These are phyloP conservation scores for Nakazawaea ishiwadae DNA, from an alignment of 805 yeast genomes.

Conservation along the genomic window DNA sequence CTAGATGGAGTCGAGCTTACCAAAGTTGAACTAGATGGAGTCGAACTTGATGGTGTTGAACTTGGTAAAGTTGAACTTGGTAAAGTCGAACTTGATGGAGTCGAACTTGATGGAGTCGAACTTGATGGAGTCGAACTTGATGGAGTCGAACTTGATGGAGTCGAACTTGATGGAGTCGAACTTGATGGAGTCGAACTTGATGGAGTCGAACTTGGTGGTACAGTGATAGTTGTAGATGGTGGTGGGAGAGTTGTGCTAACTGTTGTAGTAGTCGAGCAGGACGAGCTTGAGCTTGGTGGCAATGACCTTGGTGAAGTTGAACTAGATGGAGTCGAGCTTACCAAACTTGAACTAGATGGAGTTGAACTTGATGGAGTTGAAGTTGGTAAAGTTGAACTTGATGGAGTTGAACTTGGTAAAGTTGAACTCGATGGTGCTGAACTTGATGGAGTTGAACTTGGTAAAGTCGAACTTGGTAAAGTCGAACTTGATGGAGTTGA, in stretches of 20 bases:
- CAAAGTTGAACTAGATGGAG: not conserved
- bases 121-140: not conserved
- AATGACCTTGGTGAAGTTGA: too few species aligned
- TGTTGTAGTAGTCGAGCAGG: too few species aligned
- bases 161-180: not conserved
- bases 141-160: not conserved
- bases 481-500: not conserved
- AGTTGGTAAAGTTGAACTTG: too few species aligned
- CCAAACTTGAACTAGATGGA: not conserved
- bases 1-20: not conserved
- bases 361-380: too few species aligned
- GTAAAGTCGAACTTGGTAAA: not conserved
- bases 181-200: not conserved
- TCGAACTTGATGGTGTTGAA: not conserved
- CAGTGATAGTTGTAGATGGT: not conserved
- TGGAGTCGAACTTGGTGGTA: not conserved
- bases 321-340: not conserved
- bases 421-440: not conserved
- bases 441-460: slow-evolving; percentile 3
- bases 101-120: not conserved
- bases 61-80: not conserved
- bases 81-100: not conserved
- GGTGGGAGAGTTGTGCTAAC: not conserved
- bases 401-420: not conserved
- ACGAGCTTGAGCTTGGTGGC: too few species aligned